Percentiles rank a stretch among this genome's conserved stretches.
Conservation (phyloP, 768 basidiomycete species). For the Lyophyllum shimeji region DNA sequence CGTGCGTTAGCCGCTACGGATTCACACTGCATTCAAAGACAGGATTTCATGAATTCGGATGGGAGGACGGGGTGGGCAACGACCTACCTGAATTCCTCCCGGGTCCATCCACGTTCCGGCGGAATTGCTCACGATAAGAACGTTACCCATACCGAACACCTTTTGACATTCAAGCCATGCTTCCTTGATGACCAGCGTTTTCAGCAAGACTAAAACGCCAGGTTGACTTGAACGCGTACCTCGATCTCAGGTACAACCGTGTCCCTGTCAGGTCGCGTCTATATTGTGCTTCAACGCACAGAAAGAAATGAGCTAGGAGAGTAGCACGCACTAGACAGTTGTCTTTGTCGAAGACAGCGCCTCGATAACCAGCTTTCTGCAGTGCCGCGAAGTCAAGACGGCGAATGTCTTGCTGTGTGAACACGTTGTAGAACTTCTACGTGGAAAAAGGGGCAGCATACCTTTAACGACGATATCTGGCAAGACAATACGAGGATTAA, state of each 20-base stretch:
- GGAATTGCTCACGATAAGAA: constrained; percentile 93
- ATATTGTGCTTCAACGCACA: neutral
- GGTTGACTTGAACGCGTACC: constrained; percentile 37
- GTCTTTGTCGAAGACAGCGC: constrained; percentile 97
- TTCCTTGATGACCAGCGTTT: constrained; percentile 38
- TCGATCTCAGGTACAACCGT: constrained; percentile 71
- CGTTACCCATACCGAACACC: constrained; percentile 73
- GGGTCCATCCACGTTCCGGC: constrained; percentile 80
- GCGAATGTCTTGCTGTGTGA: constrained; percentile 75
- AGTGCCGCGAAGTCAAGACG: constrained; percentile 77
- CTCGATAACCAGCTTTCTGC: constrained; percentile 74
- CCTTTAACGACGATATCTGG: constrained; percentile 70
- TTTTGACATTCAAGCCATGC: constrained; percentile 74
- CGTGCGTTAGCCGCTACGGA: constrained; percentile 75
- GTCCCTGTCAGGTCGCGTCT: constrained; percentile 86
- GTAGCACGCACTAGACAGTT: constrained; percentile 80
- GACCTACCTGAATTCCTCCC: constrained; percentile 75
- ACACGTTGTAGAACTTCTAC: constrained; percentile 14
- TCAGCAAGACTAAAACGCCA: neutral
- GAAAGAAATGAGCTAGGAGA: neutral
- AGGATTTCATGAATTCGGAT: neutral
- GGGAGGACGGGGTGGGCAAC: neutral
- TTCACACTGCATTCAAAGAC: constrained; percentile 61
- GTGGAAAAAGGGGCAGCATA: constrained; percentile 25
- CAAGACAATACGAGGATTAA: constrained; percentile 65